Percentiles rank a stretch among this genome's conserved stretches.
phyloP scores from a whole-genome alignment of 2,329 filamentous ascomycete genomes.

The Huntiella bhutanensis region DNA sequence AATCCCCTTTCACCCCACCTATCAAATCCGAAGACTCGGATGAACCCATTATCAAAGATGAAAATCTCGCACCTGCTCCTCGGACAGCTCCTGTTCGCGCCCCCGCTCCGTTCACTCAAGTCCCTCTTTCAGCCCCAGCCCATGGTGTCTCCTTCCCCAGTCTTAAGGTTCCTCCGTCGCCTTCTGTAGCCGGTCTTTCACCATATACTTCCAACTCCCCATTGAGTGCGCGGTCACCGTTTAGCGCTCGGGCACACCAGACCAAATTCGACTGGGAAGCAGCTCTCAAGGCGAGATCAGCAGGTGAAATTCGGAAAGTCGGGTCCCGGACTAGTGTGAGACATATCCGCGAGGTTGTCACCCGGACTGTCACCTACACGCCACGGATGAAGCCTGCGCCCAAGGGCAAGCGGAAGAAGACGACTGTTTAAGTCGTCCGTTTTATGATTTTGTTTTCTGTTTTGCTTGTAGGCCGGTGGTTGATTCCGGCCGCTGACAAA shows the following conservation, averaged over 20 bases:
- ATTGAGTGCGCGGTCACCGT: constrained; percentile 56
- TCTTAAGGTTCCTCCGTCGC: constrained; percentile 61
- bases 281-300: constrained; percentile 43
- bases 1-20: background rate
- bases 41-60: constrained; percentile 16
- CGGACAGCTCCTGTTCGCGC: constrained; percentile 21
- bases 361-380: constrained; percentile 84
- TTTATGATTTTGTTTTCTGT: background rate
- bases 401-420: constrained; percentile 78
- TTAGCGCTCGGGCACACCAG: constrained; percentile 43
- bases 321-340: constrained; percentile 40
- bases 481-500: background rate
- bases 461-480: constrained; percentile 2
- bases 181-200: constrained; percentile 36
- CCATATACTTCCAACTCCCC: constrained; percentile 40
- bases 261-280: constrained; percentile 67
- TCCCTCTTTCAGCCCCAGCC: constrained; percentile 41
- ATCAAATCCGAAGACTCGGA: constrained; percentile 22
- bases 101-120: constrained; percentile 31
- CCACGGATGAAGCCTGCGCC: constrained; percentile 72
- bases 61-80: constrained; percentile 16
- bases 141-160: constrained; percentile 43
- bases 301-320: constrained; percentile 34
- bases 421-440: constrained; percentile 12
- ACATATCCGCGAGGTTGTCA: constrained; percentile 74